Evolutionary conservation across 2,329 filamentous ascomycete genomes (phyloP).

Genomic region (Fusarium bulbicola): DNA sequence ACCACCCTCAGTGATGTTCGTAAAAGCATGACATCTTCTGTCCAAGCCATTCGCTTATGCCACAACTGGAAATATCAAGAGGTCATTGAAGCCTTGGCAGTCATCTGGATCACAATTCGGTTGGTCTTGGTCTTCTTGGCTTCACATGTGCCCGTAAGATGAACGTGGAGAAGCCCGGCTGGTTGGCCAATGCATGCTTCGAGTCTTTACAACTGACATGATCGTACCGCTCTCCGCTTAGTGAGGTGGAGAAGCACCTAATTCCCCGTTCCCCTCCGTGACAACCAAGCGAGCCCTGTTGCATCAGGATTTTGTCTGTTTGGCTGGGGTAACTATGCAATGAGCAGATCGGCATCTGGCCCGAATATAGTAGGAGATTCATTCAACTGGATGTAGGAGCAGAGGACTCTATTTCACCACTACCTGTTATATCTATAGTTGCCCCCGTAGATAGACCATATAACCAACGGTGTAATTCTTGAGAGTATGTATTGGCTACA

Average conservation of each 20-base stretch:
- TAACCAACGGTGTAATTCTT: background rate
- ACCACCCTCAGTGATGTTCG: background rate
- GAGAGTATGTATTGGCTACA: background rate
- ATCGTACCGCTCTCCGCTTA: background rate
- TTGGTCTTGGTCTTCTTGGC: background rate
- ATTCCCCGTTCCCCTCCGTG: background rate
- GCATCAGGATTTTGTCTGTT: background rate
- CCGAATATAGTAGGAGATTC: background rate
- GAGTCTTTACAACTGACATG: background rate
- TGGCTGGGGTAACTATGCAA: background rate
- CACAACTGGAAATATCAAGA: background rate
- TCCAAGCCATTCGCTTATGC: background rate
- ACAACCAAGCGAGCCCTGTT: background rate
- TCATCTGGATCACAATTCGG: background rate
- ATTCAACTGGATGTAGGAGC: background rate
- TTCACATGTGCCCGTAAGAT: background rate
- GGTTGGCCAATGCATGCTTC: constrained; percentile 23
- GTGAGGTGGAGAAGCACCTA: constrained; percentile 5
- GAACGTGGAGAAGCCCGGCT: background rate
- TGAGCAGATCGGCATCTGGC: background rate
- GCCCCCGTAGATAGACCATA: background rate
- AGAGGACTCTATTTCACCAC: background rate
- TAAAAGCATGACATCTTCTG: background rate
- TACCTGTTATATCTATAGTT: background rate
- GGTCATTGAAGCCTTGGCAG: background rate